A percentile compares a stretch with the other conserved stretches of the same genome.
Conservation (phyloP, 2,329 filamentous ascomycete genomes). For the Penicillium sp. region DNA sequence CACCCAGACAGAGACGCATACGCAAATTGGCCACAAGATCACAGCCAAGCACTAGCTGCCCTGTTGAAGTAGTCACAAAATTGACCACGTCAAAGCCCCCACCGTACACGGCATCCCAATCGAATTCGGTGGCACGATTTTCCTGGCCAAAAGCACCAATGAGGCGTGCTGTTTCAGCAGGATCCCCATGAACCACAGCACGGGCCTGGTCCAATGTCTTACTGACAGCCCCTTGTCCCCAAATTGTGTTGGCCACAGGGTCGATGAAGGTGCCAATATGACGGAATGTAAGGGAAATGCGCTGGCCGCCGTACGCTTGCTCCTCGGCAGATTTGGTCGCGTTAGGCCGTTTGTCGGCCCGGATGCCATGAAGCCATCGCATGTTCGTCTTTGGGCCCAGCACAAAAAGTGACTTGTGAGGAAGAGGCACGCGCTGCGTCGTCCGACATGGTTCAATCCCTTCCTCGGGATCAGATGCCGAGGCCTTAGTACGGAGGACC, state of each 20-base stretch:
- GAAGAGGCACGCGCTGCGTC: slow-evolving; percentile 68
- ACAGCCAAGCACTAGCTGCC: slow-evolving; percentile 31
- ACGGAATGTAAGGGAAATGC: slow-evolving; percentile 90
- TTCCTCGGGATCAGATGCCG: slow-evolving; percentile 31
- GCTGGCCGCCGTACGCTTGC: slow-evolving; percentile 67
- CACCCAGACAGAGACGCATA: slow-evolving; percentile 37
- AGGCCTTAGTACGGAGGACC: slow-evolving; percentile 71
- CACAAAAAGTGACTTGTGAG: slow-evolving; percentile 84
- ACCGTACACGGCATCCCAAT: slow-evolving; percentile 74
- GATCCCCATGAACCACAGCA: slow-evolving; percentile 67
- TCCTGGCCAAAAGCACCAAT: slow-evolving; percentile 79
- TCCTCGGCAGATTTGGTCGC: slow-evolving; percentile 68
- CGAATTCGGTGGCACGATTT: slow-evolving; percentile 69
- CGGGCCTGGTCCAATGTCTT: slow-evolving; percentile 63
- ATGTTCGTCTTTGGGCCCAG: slow-evolving; percentile 79
- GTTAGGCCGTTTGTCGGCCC: slow-evolving; percentile 72
- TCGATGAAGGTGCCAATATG: slow-evolving; percentile 82
- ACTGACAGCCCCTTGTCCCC: slow-evolving; percentile 81
- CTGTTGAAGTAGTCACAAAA: slow-evolving; percentile 40
- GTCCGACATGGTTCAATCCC: slow-evolving; percentile 46
- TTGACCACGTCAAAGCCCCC: slow-evolving; percentile 73
- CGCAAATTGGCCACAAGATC: slow-evolving; percentile 38
- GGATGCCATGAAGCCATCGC: slow-evolving; percentile 89
- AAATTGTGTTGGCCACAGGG: slow-evolving; percentile 64
- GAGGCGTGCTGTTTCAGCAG: slow-evolving; percentile 60